Conservation (phyloP, 1,284 basidiomycete genomes). For the Cystobasidium sp. region DNA sequence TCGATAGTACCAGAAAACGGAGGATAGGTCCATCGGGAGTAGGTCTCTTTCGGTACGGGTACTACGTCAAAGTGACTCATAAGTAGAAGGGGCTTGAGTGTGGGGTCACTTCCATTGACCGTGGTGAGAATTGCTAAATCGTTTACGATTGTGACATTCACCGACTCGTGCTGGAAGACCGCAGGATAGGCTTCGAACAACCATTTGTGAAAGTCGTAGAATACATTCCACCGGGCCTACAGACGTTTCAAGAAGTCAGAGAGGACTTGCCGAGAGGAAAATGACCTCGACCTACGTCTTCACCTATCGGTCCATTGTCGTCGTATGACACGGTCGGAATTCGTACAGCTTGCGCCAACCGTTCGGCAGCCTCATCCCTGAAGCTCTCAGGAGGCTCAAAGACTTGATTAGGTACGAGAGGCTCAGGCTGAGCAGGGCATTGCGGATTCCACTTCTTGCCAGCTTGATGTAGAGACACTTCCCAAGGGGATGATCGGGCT, state of each 20-base stretch:
- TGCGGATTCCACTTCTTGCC: not conserved
- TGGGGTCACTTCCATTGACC: slow-evolving; percentile 65
- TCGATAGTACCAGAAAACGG: slow-evolving; percentile 71
- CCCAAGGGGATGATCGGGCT: not conserved
- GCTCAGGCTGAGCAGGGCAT: slow-evolving; percentile 19
- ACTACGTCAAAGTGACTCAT: slow-evolving; percentile 71
- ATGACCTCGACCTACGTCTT: slow-evolving; percentile 19
- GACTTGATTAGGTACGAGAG: not conserved
- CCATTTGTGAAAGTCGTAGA: slow-evolving; percentile 54
- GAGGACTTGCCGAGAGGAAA: not conserved
- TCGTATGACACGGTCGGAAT: slow-evolving; percentile 28
- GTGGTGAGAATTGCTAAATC: slow-evolving; percentile 69
- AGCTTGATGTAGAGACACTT: not conserved
- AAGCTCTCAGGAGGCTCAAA: not conserved
- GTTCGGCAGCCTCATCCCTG: not conserved
- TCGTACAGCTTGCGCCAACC: slow-evolving; percentile 21
- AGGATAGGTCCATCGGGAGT: slow-evolving; percentile 65
- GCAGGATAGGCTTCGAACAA: slow-evolving; percentile 50
- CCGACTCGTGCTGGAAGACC: slow-evolving; percentile 58
- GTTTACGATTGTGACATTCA: slow-evolving; percentile 66
- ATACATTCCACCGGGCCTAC: slow-evolving; percentile 19
- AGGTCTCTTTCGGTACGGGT: slow-evolving; percentile 64
- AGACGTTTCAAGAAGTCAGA: not conserved
- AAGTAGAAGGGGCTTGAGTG: slow-evolving; percentile 69
- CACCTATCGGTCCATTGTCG: slow-evolving; percentile 29